Base-by-base conservation (phyloP, 2,329 filamentous ascomycete genomes). In the Sordariomycetes sp. region DNA sequence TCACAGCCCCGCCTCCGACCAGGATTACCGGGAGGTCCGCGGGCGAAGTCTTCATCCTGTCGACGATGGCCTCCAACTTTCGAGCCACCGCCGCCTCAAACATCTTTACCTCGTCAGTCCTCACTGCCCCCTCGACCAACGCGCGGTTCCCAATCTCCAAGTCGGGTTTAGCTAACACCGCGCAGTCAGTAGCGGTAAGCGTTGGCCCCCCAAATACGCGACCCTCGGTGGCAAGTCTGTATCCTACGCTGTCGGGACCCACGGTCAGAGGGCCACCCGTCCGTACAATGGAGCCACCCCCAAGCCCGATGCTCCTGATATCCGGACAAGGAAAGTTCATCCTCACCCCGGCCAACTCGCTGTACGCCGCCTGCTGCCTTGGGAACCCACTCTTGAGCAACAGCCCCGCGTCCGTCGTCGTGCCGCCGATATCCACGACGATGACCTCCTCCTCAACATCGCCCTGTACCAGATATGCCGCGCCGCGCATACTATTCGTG, bases 401-500 rank as follows among this genome's bases (percentile, higher is more conserved):
- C 0, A 84, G 66, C 0, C 84, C 82, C 12, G 85, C 79, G 61
- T 86, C 84, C 0, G 81, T 79, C 0, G 83, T 86, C 0, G 84
- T 87, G 2, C 84, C 83, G 0, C 84, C 84, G 56, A 87, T 79
- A 62, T 87, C 84, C 1, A 86, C 77, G 0, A 86, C 82, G 70
- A 86, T 79, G 62, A 75, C 68, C 0, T 70, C 67, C 57, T 74
- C 68, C 2, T 67, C 64, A 22, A 64, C 57, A n/a, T 68, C 60
- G 3, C 65, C 64, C 45, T 73, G 69, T 0, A 73, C 70, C 12
- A 87, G 68, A 57, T 84, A 85, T 0, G 82, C 83, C 2, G 82
- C 82, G 1, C 82, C 81, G 56, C 77, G 75, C 72, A 84, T 81
- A 57, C 78, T 82, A 63, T 86, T 86, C 0, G 82, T 85, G 2